phyloP scores from a whole-genome alignment of 2,329 filamentous ascomycete species.

The Monilinia polystroma region DNA sequence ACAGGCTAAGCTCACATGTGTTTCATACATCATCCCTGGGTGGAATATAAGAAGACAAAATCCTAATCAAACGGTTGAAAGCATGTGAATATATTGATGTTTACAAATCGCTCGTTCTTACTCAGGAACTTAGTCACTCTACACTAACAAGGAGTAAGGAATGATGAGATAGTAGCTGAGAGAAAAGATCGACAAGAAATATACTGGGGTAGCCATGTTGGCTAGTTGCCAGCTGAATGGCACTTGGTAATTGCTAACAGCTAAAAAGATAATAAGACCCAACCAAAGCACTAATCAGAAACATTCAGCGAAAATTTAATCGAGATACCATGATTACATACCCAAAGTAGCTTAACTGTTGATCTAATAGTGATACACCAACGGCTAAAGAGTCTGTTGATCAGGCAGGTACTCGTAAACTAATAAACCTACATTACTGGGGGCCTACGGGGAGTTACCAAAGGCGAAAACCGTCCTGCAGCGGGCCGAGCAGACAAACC shows the following conservation, averaged over 20 bases:
- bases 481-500: conserved; percentile 35
- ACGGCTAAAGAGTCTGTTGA: not conserved
- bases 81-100: not conserved
- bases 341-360: not conserved
- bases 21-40: not conserved
- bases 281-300: not conserved
- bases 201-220: conserved; percentile 12
- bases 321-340: no score
- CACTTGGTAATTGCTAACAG: conserved; percentile 1
- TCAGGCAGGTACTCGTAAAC: conserved; percentile 7
- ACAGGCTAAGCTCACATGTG: not conserved
- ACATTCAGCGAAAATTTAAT: not conserved
- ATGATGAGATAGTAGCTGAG: not conserved
- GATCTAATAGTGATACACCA: not conserved
- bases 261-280: not conserved
- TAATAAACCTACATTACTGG: not conserved
- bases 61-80: not conserved
- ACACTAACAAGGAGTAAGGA: not conserved
- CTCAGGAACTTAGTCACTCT: not conserved
- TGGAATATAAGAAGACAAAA: not conserved
- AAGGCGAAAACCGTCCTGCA: conserved; percentile 35
- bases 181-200: not conserved
- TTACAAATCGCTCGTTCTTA: not conserved
- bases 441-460: conserved; percentile 2
- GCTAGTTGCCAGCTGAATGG: conserved; percentile 20